Base-by-base conservation (phyloP, 345 rosid genomes). In the Gossypium thurberi region DNA sequence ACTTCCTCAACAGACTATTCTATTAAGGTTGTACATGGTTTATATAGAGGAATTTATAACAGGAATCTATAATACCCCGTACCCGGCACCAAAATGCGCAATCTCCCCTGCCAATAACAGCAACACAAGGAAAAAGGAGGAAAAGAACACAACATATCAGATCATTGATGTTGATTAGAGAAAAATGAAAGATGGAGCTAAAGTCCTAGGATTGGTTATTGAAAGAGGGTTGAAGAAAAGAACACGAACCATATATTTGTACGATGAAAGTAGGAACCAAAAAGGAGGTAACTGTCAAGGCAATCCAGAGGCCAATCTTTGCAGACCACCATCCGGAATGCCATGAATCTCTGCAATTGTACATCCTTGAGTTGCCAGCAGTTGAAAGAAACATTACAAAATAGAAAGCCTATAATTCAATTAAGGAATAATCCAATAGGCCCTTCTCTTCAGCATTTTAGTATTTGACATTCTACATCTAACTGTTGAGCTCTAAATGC, bases 81-180 rank as follows among this genome's bases (percentile, higher is more conserved):
- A 94, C 97, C 98, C 97, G 74, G 98, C 98, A 78, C 98, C 98
- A 83, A 94, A 94, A 88, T 89, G 98, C 17, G 97, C 96, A 74
- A 94, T 79, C 80, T 92, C 95, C 70, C 98, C 98, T 94, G 89
- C 83, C 55, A 78, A 78, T 72, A 40, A 46, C 37, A 46, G 55
- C 70, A 44, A 44, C 5, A 8, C 63, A 76, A 77, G 17, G 17
- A 43, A 43, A n/a, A 33, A 33, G 1, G 17, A 0, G 52, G 12
- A 50, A 37, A 14, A 55, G 28, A 42, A 15, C 15, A 10, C 7
- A 20, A 71, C 40, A 21, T 15, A 44, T 78, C 25, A 65, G 64
- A 74, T 3, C 46, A 11, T 23, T 40, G 63, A 37, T 7, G 62
- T 20, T 6, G 28, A 59, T 47, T 26, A 10, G 15, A 68, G 28